phyloP scores from a whole-genome alignment of 108 stramenopile species.

The Stephanodiscus minutulus region DNA sequence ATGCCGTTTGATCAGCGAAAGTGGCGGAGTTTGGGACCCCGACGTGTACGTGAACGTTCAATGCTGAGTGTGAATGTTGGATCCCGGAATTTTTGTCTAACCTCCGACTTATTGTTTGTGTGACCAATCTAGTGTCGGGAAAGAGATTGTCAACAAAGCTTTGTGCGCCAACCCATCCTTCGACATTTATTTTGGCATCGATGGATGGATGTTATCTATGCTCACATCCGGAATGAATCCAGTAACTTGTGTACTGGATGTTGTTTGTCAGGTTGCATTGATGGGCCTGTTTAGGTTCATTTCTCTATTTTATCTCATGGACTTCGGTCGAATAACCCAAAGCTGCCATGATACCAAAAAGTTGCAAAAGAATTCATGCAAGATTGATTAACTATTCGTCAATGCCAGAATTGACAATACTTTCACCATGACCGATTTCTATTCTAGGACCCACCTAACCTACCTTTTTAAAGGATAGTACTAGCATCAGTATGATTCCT shows the following conservation, averaged over 20 bases:
- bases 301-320: constrained; percentile 74
- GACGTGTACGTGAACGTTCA: constrained; percentile 52
- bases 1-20: constrained; percentile 70
- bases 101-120: background rate
- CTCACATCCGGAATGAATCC: constrained; percentile 81
- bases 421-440: too few species aligned
- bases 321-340: constrained; percentile 73
- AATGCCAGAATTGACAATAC: too few species aligned
- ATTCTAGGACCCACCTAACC: too few species aligned
- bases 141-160: constrained; percentile 63
- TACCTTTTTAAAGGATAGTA: too few species aligned
- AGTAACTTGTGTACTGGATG: constrained; percentile 56
- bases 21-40: constrained; percentile 63
- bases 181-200: constrained; percentile 72
- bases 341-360: constrained; percentile 23
- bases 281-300: constrained; percentile 72
- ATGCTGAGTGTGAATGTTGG: background rate
- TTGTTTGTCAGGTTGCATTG: constrained; percentile 69
- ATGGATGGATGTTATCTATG: constrained; percentile 84
- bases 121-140: constrained; percentile 55
- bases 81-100: too few species aligned
- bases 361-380: background rate
- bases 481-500: too few species aligned
- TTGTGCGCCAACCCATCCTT: constrained; percentile 60
- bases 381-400: background rate